These are phyloP conservation scores for Ramalina intermedia DNA, from an alignment of 495 filamentous ascomycete genomes.

Conservation along the genomic window DNA sequence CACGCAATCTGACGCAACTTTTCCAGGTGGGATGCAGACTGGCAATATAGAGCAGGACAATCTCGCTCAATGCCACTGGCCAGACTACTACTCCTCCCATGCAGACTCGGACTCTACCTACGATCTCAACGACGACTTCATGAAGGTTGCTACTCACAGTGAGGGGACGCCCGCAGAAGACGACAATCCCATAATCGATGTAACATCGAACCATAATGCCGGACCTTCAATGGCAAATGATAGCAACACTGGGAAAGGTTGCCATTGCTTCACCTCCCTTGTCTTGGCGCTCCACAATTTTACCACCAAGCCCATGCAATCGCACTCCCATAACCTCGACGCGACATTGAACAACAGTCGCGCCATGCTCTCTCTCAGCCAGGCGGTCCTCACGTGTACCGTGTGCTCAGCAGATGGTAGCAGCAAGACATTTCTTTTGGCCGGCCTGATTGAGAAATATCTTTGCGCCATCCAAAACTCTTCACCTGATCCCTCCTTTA, in stretches of 20 bases:
- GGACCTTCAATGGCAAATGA: not conserved
- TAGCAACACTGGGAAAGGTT: not conserved
- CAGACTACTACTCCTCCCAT: too few relatives aligned
- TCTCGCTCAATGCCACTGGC: too few relatives aligned
- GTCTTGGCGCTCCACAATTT: not conserved
- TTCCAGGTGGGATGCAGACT: too few relatives aligned
- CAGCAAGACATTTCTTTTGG: constrained; percentile 4
- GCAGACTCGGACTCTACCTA: too few relatives aligned
- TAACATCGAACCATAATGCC: not conserved
- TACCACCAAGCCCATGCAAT: not conserved
- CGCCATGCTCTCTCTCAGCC: not conserved
- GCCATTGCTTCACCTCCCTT: constrained; percentile 7
- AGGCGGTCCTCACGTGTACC: not conserved
- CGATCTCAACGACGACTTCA: too few relatives aligned
- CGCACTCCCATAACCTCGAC: not conserved
- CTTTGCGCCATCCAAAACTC: not conserved
- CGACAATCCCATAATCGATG: not conserved
- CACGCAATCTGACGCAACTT: too few relatives aligned
- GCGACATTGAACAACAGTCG: not conserved
- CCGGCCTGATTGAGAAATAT: constrained; percentile 3
- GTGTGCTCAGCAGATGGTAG: not conserved
- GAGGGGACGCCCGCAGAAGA: too few relatives aligned
- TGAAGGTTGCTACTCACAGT: too few relatives aligned
- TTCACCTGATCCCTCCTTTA: not conserved
- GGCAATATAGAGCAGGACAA: too few relatives aligned